These are phyloP conservation scores for Trichoderma arundinaceum DNA, from an alignment of 2,329 filamentous ascomycete species.

Conservation along the genomic window DNA sequence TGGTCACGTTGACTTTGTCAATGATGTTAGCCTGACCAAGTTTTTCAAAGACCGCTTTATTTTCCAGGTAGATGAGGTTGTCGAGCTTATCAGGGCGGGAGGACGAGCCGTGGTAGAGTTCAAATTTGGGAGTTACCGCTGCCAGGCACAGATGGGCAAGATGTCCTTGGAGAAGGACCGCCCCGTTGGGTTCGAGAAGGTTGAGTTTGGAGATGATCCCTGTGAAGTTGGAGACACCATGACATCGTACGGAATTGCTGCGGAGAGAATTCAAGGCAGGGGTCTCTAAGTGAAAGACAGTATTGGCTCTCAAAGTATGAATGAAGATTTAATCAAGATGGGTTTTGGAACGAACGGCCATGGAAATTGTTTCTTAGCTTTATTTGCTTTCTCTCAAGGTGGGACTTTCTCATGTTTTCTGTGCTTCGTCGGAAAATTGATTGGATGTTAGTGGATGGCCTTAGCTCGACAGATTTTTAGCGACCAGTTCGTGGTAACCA, in stretches of 20 bases:
- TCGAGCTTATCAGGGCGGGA: slow-evolving; percentile 39
- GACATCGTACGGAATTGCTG: slow-evolving; percentile 43
- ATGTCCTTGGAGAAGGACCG: slow-evolving; percentile 47
- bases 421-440: neutral
- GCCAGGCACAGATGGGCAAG: slow-evolving; percentile 58
- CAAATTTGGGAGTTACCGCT: slow-evolving; percentile 60
- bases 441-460: neutral
- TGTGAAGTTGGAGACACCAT: slow-evolving; percentile 46
- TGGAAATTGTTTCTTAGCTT: neutral
- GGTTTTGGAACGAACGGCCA: neutral
- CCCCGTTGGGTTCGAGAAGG: slow-evolving; percentile 45
- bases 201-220: slow-evolving; percentile 48
- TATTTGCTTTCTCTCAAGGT: neutral
- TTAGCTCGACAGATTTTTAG: neutral
- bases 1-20: slow-evolving; percentile 53
- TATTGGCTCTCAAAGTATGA: neutral
- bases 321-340: neutral
- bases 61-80: slow-evolving; percentile 55
- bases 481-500: neutral
- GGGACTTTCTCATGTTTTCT: neutral
- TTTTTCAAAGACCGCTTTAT: slow-evolving; percentile 53
- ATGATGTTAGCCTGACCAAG: slow-evolving; percentile 45
- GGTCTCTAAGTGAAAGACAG: slow-evolving; percentile 37
- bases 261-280: slow-evolving; percentile 43
- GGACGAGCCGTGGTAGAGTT: slow-evolving; percentile 52